Percentiles rank a stretch among this genome's conserved stretches.
These are phyloP conservation scores for Aristolochia californica DNA, from an alignment of 164 flowering plant species.

Conservation along the genomic window DNA sequence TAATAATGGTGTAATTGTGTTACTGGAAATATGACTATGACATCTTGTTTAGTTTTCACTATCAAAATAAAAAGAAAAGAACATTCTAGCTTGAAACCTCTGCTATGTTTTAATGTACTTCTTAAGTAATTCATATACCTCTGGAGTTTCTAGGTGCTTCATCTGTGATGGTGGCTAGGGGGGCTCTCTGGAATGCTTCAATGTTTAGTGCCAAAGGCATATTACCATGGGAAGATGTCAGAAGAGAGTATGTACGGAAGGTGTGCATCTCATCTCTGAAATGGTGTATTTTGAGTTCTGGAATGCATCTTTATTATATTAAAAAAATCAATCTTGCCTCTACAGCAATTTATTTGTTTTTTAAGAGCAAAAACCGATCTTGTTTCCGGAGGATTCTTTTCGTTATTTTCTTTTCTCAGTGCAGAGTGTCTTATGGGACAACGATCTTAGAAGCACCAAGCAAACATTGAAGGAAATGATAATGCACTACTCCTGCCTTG, in stretches of 20 bases:
- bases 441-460: constrained; percentile 75
- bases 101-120: neutral
- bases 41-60: neutral
- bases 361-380: neutral
- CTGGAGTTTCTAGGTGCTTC: constrained; percentile 47
- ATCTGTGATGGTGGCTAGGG: constrained; percentile 93
- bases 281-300: neutral
- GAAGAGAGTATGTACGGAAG: constrained; percentile 71
- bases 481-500: constrained; percentile 61
- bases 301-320: neutral
- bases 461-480: constrained; percentile 86
- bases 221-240: constrained; percentile 70
- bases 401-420: neutral
- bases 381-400: neutral
- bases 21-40: neutral
- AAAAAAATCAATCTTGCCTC: neutral
- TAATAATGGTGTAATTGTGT: neutral
- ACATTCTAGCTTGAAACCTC: neutral
- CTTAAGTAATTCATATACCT: neutral
- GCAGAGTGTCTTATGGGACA: constrained; percentile 93
- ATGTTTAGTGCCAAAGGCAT: constrained; percentile 61
- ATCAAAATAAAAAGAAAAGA: neutral
- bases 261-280: constrained; percentile 17
- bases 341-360: too few relatives aligned
- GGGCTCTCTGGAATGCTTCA: constrained; percentile 94